phyloP scores from a whole-genome alignment of 2,329 filamentous ascomycete genomes.

The Penicillium griseofulvum region DNA sequence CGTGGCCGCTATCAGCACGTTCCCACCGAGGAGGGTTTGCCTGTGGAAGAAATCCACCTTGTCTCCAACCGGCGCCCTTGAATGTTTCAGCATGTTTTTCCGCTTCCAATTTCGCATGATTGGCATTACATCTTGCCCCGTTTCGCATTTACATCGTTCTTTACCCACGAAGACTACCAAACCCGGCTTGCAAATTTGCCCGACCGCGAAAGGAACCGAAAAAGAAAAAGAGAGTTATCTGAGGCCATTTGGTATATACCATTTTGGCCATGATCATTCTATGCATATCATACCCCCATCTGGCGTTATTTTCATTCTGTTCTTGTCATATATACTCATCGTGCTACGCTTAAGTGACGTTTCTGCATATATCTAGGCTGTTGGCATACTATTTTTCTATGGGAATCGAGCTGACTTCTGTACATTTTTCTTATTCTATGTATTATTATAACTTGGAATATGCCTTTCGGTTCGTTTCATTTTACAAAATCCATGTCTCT shows the following conservation, averaged over 20 bases:
- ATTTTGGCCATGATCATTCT: constrained; percentile 19
- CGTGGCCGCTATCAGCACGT: constrained; percentile 30
- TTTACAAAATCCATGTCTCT: not conserved
- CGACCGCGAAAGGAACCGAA: not conserved
- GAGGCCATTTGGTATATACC: constrained; percentile 15
- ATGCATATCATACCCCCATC: constrained; percentile 25
- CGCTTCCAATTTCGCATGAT: constrained; percentile 8
- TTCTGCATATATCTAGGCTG: not conserved
- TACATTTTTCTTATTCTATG: not conserved
- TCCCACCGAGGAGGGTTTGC: constrained; percentile 29
- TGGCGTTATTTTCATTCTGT: constrained; percentile 16
- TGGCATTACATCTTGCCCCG: constrained; percentile 9
- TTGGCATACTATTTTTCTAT: not conserved
- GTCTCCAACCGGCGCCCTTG: constrained; percentile 2
- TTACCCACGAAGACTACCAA: not conserved
- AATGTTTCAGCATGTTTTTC: not conserved
- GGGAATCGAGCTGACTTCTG: not conserved
- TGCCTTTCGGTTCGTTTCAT: not conserved
- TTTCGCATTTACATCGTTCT: constrained; percentile 6
- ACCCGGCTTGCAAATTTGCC: not conserved
- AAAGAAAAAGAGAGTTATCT: constrained; percentile 1
- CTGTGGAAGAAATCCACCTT: constrained; percentile 22
- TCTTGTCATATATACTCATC: not conserved
- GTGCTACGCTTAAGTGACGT: not conserved
- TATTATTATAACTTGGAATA: constrained; percentile 4